Percentiles rank a stretch among this genome's conserved stretches.
phyloP scores from a whole-genome alignment of 2,329 filamentous ascomycete species.

The Penicillium sp. region DNA sequence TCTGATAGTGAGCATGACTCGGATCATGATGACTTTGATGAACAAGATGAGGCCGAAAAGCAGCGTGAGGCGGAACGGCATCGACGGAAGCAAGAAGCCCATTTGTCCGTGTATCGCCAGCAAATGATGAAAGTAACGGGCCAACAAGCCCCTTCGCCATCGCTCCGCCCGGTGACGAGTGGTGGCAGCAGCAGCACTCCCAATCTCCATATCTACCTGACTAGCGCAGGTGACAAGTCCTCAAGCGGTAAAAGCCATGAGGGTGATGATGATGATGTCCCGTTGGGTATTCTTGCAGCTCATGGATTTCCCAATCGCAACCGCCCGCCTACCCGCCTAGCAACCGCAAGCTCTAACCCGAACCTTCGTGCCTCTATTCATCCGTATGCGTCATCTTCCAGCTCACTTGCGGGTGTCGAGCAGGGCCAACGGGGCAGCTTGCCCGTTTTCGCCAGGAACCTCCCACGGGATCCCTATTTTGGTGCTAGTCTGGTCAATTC shows the following conservation, averaged over 20 bases:
- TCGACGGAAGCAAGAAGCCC: constrained; percentile 82
- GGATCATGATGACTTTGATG: constrained; percentile 67
- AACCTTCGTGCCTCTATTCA: constrained; percentile 63
- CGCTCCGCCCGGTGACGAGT: constrained; percentile 56
- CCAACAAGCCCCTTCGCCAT: constrained; percentile 56
- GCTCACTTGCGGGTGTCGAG: constrained; percentile 59
- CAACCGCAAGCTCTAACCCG: constrained; percentile 66
- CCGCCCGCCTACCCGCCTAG: constrained; percentile 68
- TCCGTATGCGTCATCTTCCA: constrained; percentile 51
- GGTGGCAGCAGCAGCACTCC: constrained; percentile 62
- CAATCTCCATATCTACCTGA: constrained; percentile 50
- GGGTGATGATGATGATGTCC: constrained; percentile 84
- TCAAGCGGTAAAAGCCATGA: constrained; percentile 41
- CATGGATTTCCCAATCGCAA: constrained; percentile 83
- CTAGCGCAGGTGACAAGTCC: constrained; percentile 38
- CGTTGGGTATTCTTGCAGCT: constrained; percentile 79
- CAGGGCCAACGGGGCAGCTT: constrained; percentile 54
- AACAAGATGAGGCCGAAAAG: constrained; percentile 78
- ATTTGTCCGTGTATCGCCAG: constrained; percentile 84
- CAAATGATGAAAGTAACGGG: constrained; percentile 97
- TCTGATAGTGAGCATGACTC: constrained; percentile 52
- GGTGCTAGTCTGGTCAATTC: constrained; percentile 74
- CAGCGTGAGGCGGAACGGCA: constrained; percentile 71
- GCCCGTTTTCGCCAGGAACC: constrained; percentile 76
- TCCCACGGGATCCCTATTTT: constrained; percentile 82